Conservation (phyloP, 176 grass and related monocot genomes). For the sorghum (Sorghum bicolor) region Sorghum_bicolor_NCBIv3 NC_012878.2:44035501-44036000, state of each 20-base stretch:
- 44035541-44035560: constrained; percentile 82
- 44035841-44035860: constrained; percentile 98
- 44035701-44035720: neutral
- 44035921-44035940: constrained; percentile 24
- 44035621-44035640: constrained; percentile 98
- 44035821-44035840: constrained; percentile 94
- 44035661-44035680: neutral
- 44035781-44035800: constrained; percentile 97
- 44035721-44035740: neutral
- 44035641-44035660: constrained; percentile 67
- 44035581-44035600: constrained; percentile 98
- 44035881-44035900: constrained; percentile 73
- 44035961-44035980: constrained; percentile 20
- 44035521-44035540: constrained; percentile 98
- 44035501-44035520: constrained; percentile 99
- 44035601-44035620: constrained; percentile 98
- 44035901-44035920: constrained; percentile 90
- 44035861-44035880: constrained; percentile 83
- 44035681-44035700: neutral
- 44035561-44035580: constrained; percentile 95
- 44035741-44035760: constrained; percentile 26
- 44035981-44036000: constrained; percentile 83
- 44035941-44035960: constrained; percentile 33
- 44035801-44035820: constrained; percentile 82
- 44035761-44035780: constrained; percentile 81